phyloP scores from a whole-genome alignment of 2,329 filamentous ascomycete species.

The Zarea fungicola region DNA sequence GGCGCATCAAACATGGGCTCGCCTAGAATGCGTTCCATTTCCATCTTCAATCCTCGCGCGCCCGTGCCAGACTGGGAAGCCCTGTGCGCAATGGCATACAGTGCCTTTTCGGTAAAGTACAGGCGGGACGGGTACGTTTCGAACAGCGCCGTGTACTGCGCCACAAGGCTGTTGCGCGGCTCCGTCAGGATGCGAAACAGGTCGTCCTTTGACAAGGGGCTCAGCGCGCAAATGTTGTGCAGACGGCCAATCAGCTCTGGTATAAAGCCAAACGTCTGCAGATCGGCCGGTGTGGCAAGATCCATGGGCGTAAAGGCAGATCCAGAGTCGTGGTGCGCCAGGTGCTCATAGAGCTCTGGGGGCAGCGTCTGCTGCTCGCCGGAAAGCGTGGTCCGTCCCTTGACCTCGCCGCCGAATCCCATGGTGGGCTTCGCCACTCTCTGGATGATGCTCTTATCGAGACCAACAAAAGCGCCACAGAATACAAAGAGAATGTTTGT shows the following conservation, averaged over 20 bases:
- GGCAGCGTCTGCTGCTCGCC: conserved; percentile 57
- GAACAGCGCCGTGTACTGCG: conserved; percentile 87
- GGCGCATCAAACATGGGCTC: conserved; percentile 81
- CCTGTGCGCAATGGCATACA: conserved; percentile 72
- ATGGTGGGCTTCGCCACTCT: conserved; percentile 83
- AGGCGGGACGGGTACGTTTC: conserved; percentile 73
- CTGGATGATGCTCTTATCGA: conserved; percentile 81
- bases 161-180: conserved; percentile 79
- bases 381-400: conserved; percentile 46
- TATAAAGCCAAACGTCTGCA: conserved; percentile 86
- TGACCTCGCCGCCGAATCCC: conserved; percentile 83
- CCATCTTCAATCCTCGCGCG: conserved; percentile 70
- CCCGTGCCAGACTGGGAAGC: conserved; percentile 64
- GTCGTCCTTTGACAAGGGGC: conserved; percentile 61
- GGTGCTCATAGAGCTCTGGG: conserved; percentile 51
- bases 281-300: conserved; percentile 66
- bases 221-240: conserved; percentile 81
- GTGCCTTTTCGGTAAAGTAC: conserved; percentile 73
- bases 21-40: conserved; percentile 71
- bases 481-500: conserved; percentile 97
- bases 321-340: conserved; percentile 47
- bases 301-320: conserved; percentile 56
- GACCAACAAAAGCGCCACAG: conserved; percentile 87
- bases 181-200: conserved; percentile 88
- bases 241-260: conserved; percentile 94